Percentiles rank a stretch among this genome's conserved stretches.
phyloP scores from a whole-genome alignment of 495 filamentous ascomycete species.

The Xylaria castorea region DNA sequence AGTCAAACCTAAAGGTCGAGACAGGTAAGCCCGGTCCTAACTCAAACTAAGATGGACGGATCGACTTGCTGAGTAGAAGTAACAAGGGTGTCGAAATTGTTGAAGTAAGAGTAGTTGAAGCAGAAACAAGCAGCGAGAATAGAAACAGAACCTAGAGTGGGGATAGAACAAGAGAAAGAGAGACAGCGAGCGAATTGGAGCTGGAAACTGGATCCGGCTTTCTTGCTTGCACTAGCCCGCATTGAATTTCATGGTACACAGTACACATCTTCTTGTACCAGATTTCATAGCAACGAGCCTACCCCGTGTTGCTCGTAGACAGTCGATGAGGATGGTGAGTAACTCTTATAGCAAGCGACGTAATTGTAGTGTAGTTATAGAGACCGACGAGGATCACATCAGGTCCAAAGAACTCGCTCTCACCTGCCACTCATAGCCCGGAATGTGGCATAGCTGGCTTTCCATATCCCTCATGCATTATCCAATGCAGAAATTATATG shows the following conservation, averaged over 20 bases:
- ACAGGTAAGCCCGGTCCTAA: not conserved
- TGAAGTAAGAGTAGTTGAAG: not conserved
- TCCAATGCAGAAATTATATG: not conserved
- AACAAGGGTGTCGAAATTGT: no score
- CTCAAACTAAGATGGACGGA: not conserved
- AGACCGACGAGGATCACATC: not conserved
- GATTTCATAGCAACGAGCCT: not conserved
- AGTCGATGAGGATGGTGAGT: not conserved
- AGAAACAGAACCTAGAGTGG: not conserved
- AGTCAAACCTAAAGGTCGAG: not conserved
- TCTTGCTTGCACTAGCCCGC: not conserved
- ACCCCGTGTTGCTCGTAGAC: not conserved
- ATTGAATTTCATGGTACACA: not conserved
- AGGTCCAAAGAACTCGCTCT: not conserved
- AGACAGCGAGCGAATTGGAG: not conserved
- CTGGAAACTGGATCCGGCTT: not conserved
- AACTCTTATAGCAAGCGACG: not conserved
- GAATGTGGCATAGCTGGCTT: not conserved
- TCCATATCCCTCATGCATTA: not conserved
- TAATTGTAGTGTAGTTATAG: not conserved
- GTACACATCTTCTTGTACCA: no score
- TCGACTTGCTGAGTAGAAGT: not conserved
- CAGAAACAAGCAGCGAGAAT: not conserved
- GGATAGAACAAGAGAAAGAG: not conserved
- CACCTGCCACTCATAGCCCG: not conserved